Evolutionary conservation across 2,329 filamentous ascomycete genomes (phyloP).

Genomic region (Trichoderma cornu-damae): DNA sequence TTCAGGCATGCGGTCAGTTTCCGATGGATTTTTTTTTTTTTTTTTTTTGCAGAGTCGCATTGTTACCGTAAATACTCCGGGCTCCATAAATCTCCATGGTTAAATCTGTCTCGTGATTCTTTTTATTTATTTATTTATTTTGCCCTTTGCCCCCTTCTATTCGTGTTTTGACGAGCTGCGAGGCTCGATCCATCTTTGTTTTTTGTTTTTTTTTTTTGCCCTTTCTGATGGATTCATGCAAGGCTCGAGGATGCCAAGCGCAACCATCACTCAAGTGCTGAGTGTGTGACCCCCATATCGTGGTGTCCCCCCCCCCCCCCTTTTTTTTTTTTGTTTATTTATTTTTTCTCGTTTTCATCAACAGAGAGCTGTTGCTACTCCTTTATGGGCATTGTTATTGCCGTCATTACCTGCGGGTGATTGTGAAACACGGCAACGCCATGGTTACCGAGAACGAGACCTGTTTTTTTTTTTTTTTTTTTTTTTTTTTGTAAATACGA

Average conservation of each 20-base stretch:
- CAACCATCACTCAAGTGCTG: background rate
- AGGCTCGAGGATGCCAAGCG: background rate
- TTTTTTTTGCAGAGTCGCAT: background rate
- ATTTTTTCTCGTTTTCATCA: no score
- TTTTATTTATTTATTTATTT: background rate
- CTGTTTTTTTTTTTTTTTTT: no score
- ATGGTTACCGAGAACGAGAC: slow-evolving; percentile 3
- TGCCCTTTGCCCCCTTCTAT: background rate
- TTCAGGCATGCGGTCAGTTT: slow-evolving; percentile 16
- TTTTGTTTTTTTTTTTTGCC: background rate
- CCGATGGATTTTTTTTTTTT: background rate
- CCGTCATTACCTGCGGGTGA: slow-evolving; percentile 4
- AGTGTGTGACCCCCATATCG: background rate
- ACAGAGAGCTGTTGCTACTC: background rate
- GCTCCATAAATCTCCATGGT: background rate
- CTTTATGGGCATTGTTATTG: background rate
- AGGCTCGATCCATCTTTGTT: background rate
- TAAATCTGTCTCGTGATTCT: background rate
- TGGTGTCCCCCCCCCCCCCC: no score
- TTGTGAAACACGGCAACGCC: slow-evolving; percentile 13
- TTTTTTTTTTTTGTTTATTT: slow-evolving; percentile 11
- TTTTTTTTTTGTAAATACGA: slow-evolving; percentile 13
- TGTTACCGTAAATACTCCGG: background rate
- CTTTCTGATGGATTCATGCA: slow-evolving; percentile 5
- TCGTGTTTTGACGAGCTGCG: background rate